Evolutionary conservation across 139 green algal species (phyloP), one percentile per base, ranked within the genome.

Genomic region (Dunaliella primolecta): DNA sequence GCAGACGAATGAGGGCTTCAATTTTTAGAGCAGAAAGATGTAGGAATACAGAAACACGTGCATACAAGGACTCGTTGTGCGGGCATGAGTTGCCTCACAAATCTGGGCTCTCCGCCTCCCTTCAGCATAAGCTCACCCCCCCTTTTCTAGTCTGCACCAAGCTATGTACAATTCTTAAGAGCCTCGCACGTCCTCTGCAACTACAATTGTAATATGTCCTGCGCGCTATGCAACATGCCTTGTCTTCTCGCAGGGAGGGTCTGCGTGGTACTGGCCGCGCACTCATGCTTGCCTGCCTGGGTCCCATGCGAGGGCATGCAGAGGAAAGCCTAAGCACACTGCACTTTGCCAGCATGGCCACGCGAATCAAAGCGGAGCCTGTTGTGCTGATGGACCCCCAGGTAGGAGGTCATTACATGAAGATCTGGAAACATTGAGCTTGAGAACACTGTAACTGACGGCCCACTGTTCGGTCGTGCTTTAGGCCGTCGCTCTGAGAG

Each of bases 281-380:
- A 36, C 85, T 94, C 36, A 96, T 96, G 93, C 83, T 96, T 71
- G 93, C 92, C 7, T 96, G 93, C 88, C 88, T 93, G 85, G 87
- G 88, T 29, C 93, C 93, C 0, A 83, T 94, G 80, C 76, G 79
- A 80, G 32, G 11, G 20, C 85, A 92, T 30, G 89, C 88, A 7
- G 93, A 95, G 33, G 92, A 94, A 86, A 90, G 82, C 0, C 82
- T 94, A 38, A 91, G 91, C 86, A 95, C 92, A 36, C 86, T 95
- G 57, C 89, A 93, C 84, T 95, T 93, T 88, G 92, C 92, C 36
- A 90, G 84, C 86, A 90, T 94, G 85, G 92, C 92, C 33, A 87
- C 88, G 15, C 86, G 91, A 32, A 92, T 95, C 83, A 93, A 94
- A 82, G 84, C 84, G 3, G 72, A 88, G 85, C 91, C 91, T 2